A percentile compares a stretch with the other conserved stretches of the same genome.
These are phyloP conservation scores for Viridothelium virens DNA, from an alignment of 495 filamentous ascomycete genomes.

Conservation along the genomic window DNA sequence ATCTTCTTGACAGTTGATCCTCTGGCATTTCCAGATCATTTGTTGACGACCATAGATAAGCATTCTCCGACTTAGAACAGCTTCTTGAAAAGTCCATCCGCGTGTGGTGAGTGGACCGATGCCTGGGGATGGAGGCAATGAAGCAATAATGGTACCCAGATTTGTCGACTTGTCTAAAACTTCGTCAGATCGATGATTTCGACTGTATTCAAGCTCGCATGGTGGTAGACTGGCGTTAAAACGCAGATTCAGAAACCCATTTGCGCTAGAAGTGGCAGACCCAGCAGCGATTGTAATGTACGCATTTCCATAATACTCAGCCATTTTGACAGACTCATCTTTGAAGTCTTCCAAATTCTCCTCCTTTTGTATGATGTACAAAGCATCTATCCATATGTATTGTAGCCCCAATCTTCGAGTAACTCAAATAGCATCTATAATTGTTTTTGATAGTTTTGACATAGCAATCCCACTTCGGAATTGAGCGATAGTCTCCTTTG, in stretches of 20 bases:
- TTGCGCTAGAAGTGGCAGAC: neutral
- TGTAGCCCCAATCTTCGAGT: neutral
- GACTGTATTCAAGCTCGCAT: neutral
- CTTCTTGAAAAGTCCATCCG: constrained; percentile 1
- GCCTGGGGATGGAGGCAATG: neutral
- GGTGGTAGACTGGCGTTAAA: neutral
- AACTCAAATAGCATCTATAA: constrained; percentile 6
- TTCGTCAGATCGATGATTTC: neutral
- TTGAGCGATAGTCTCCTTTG: neutral
- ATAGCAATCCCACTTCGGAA: neutral
- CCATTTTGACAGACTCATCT: constrained; percentile 14
- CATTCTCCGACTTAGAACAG: neutral
- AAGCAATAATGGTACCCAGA: neutral
- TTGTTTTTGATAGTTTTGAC: neutral
- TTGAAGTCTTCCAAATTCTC: neutral
- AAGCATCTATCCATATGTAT: constrained; percentile 14
- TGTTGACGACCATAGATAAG: neutral
- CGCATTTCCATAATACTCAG: constrained; percentile 7
- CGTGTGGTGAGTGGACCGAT: neutral
- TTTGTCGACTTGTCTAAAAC: neutral
- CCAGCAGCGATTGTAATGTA: constrained; percentile 13
- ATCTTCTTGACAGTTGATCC: neutral
- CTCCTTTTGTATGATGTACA: constrained; percentile 12
- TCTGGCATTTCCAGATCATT: neutral
- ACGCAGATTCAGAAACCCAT: neutral